Base-by-base conservation (phyloP, 75 land plant species). In the Ceratopteris richardii region DNA sequence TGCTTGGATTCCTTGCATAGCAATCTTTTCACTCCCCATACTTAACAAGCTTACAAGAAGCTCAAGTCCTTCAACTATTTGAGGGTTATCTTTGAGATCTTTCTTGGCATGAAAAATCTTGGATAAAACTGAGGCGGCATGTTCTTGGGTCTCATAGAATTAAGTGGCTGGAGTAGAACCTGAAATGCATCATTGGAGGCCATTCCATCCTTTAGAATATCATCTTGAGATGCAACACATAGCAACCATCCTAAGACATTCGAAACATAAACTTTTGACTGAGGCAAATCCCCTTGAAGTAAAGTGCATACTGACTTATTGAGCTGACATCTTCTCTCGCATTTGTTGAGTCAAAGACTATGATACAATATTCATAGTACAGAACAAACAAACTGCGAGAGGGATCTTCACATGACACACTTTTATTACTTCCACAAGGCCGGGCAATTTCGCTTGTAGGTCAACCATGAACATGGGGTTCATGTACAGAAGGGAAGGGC, bases 181-280 rank as follows among this genome's bases (percentile, higher is more conserved):
- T 90, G 84, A 48, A 90, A 58, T 81, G 80, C 11, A n/a, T n/a
- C n/a, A n/a, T n/a, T n/a, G n/a, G n/a, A n/a, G n/a, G n/a, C n/a
- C n/a, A n/a, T n/a, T n/a, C 94, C 99, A 58, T 83, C 82, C 42
- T 77, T 81, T 43, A 87, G 48, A 24, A 90, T 81, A 53, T 95
- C 99, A 64, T 61, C 71, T 23, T 82, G 65, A 6, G 92, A 80
- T n/a, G 83, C 92, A 29, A 86, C 96, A 24, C 83, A 78, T 54
- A 95, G 88, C 64, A 95, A 67, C 64, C 87, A 87, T 63, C 65
- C 78, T 10, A 95, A 58, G 10, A 96, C 97, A 75, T 95, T 93
- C 62, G 90, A 67, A 39, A 95, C 99, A 77, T 84, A 82, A 59
- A 84, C 77, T 72, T 95, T 95, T 29, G 99, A 95, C 51, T 86